Percentiles rank a stretch among this genome's conserved stretches.
phyloP scores from a whole-genome alignment of 2,329 filamentous ascomycete genomes.

The Ascochyta rabiei region DNA sequence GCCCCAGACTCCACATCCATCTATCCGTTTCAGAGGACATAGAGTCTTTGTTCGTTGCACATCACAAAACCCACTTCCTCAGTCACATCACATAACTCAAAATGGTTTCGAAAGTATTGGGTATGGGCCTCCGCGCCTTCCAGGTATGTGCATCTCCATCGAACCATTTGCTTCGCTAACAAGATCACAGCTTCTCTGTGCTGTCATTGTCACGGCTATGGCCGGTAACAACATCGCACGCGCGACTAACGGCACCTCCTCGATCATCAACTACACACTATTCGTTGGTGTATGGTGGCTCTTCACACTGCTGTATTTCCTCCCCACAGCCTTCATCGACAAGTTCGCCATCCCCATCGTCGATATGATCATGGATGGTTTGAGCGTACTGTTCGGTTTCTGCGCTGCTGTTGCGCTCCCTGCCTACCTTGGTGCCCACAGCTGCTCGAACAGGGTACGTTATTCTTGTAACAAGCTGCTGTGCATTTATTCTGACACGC shows the following conservation, averaged over 20 bases:
- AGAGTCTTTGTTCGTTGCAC: conserved; percentile 1
- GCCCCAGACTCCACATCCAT: conserved; percentile 1
- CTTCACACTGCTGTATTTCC: conserved; percentile 68
- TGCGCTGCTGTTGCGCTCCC: conserved; percentile 73
- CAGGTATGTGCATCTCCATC: conserved; percentile 42
- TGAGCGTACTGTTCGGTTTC: conserved; percentile 71
- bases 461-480: not conserved
- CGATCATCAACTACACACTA: conserved; percentile 67
- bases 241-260: conserved; percentile 59
- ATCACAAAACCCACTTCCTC: conserved; percentile 8
- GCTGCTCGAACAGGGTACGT: conserved; percentile 67
- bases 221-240: conserved; percentile 67
- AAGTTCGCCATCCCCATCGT: conserved; percentile 59
- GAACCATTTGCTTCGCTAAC: not conserved
- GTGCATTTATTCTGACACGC: conserved; percentile 2
- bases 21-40: not conserved
- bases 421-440: conserved; percentile 70
- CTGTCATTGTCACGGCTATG: conserved; percentile 65
- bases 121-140: conserved; percentile 49
- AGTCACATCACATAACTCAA: conserved; percentile 19
- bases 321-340: conserved; percentile 62
- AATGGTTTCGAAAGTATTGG: conserved; percentile 51
- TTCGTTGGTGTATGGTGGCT: conserved; percentile 72
- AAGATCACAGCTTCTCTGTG: conserved; percentile 60
- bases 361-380: conserved; percentile 62